These are phyloP conservation scores for Claviceps cyperi DNA, from an alignment of 2,329 filamentous ascomycete genomes.

Conservation along the genomic window DNA sequence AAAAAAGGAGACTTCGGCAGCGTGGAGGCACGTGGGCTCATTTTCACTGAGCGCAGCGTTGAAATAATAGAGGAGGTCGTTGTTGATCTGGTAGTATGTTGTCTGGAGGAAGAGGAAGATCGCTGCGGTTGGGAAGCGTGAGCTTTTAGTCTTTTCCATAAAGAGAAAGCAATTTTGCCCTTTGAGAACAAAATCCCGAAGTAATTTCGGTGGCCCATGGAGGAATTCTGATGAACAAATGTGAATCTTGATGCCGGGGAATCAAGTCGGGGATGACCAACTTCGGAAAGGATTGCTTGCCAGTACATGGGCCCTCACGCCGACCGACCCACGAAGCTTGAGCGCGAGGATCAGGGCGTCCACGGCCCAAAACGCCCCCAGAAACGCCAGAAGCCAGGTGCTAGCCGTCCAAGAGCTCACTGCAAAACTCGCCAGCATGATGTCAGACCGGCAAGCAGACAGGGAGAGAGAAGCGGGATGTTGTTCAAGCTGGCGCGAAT, in stretches of 20 bases:
- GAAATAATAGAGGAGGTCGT: slow-evolving; percentile 1
- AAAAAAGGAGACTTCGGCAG: slow-evolving; percentile 38
- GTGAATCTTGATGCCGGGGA: too few relatives aligned
- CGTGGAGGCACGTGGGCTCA: slow-evolving; percentile 1
- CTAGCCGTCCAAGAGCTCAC: neutral
- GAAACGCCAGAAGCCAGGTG: neutral
- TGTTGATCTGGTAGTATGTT: slow-evolving; percentile 4
- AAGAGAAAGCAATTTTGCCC: neutral
- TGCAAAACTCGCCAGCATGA: neutral
- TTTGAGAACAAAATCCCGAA: neutral
- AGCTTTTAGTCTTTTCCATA: neutral
- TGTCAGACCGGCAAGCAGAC: neutral
- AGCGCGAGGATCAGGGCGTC: neutral
- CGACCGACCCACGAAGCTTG: slow-evolving; percentile 3
- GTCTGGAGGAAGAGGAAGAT: slow-evolving; percentile 4
- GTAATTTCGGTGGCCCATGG: neutral
- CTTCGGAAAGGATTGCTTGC: slow-evolving; percentile 1
- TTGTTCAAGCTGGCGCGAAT: neutral
- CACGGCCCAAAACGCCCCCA: slow-evolving; percentile 1
- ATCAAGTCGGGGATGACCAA: neutral
- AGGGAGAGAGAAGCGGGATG: neutral
- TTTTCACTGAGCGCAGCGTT: neutral
- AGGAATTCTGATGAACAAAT: neutral
- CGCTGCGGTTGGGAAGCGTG: neutral
- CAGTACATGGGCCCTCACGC: slow-evolving; percentile 3